A percentile compares a stretch with the other conserved stretches of the same genome.
phyloP scores from a whole-genome alignment of 169 alveolate genomes.

The Cryptosporidium meleagridis region DNA sequence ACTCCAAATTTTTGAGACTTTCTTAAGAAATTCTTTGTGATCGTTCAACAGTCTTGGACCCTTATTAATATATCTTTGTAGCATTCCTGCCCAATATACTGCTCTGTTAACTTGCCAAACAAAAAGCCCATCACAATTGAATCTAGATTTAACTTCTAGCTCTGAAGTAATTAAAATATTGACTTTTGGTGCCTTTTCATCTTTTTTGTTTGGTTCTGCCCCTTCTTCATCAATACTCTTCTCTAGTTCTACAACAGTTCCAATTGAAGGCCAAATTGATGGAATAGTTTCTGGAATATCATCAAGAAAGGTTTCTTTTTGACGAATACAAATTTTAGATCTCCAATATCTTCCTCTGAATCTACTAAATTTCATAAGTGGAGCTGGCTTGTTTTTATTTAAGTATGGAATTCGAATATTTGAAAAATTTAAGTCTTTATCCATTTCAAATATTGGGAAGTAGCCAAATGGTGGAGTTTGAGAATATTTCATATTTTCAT shows the following conservation, averaged over 20 bases:
- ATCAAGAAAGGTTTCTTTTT: not conserved
- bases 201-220: not conserved
- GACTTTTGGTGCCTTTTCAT: not conserved
- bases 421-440: not conserved
- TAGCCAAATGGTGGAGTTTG: slow-evolving; percentile 15
- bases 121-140: slow-evolving; percentile 36
- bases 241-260: not conserved
- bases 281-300: slow-evolving; percentile 16
- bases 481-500: not conserved
- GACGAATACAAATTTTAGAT: not conserved
- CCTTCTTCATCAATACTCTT: not conserved
- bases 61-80: slow-evolving; percentile 58
- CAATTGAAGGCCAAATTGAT: slow-evolving; percentile 53
- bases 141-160: slow-evolving; percentile 19
- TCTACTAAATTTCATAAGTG: slow-evolving; percentile 36
- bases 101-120: slow-evolving; percentile 72
- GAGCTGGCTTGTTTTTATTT: not conserved
- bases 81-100: slow-evolving; percentile 72
- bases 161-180: slow-evolving; percentile 36
- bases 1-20: slow-evolving; percentile 14
- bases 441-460: slow-evolving; percentile 48
- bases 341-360: slow-evolving; percentile 61
- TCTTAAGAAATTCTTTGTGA: not conserved
- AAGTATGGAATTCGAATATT: not conserved
- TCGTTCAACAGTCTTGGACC: slow-evolving; percentile 42